phyloP scores from a whole-genome alignment of 441 rosid species.

The Populus hybrid region DNA sequence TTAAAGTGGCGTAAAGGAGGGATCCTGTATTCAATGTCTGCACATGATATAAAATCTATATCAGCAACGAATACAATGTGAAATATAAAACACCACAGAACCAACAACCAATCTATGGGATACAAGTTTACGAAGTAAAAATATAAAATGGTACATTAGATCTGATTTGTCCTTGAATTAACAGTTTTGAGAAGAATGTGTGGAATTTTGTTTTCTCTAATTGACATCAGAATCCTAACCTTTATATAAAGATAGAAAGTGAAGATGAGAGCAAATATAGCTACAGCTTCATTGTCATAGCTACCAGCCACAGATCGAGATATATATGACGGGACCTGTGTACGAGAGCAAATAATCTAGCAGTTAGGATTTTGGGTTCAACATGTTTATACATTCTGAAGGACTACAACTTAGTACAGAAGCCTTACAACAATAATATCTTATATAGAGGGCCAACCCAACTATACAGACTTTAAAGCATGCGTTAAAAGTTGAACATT shows the following conservation, averaged over 20 bases:
- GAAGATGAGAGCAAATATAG: constrained; percentile 95
- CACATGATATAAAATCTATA: constrained; percentile 29
- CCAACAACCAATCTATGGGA: not conserved
- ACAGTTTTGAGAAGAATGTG: constrained; percentile 13
- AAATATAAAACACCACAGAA: constrained; percentile 5
- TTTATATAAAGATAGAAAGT: constrained; percentile 95
- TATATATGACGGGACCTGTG: constrained; percentile 96
- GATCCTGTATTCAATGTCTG: constrained; percentile 99
- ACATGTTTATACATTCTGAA: not conserved
- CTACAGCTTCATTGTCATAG: constrained; percentile 99
- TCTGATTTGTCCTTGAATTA: not conserved
- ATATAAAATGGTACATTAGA: not conserved
- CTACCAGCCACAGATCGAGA: constrained; percentile 99
- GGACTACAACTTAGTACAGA: not conserved
- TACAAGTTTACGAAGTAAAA: constrained; percentile 9
- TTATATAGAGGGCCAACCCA: not conserved
- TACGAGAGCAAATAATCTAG: constrained; percentile 16
- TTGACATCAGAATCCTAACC: constrained; percentile 41
- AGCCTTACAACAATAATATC: constrained; percentile 2
- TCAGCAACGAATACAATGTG: constrained; percentile 21
- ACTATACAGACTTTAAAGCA: not conserved
- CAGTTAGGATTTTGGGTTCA: constrained; percentile 1
- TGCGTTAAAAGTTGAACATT: not conserved
- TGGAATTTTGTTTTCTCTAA: constrained; percentile 14
- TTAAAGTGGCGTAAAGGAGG: constrained; percentile 93